Evolutionary conservation across 2,329 filamentous ascomycete genomes (phyloP).

Genomic region (Mycosphaerelloides madeirae): DNA sequence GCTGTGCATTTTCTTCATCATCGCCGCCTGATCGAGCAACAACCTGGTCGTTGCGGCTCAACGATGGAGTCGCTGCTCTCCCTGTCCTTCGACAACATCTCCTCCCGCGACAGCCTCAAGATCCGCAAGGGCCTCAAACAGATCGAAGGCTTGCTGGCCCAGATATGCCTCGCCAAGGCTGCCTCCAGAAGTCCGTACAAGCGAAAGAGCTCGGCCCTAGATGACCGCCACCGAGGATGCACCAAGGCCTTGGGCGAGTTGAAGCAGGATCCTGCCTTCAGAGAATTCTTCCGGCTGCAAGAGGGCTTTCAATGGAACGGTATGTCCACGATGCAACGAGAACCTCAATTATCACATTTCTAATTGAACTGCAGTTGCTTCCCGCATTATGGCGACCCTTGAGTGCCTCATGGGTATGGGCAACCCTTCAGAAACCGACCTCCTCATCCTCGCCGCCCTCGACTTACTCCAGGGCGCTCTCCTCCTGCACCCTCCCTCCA

Average conservation of each 20-base stretch:
- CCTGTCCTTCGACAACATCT: slow-evolving; percentile 92
- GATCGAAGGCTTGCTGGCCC: slow-evolving; percentile 87
- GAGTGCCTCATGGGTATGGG: slow-evolving; percentile 81
- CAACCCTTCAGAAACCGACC: slow-evolving; percentile 75
- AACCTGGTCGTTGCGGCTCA: slow-evolving; percentile 3
- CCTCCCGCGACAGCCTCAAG: slow-evolving; percentile 82
- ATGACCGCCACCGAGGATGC: slow-evolving; percentile 23
- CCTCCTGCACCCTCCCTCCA: slow-evolving; percentile 83
- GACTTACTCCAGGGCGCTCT: slow-evolving; percentile 85
- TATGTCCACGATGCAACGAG: slow-evolving; percentile 31
- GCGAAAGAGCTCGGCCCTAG: slow-evolving; percentile 37
- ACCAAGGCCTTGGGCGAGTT: slow-evolving; percentile 65
- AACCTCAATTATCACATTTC: not conserved
- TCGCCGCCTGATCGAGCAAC: slow-evolving; percentile 4
- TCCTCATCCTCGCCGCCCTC: slow-evolving; percentile 80
- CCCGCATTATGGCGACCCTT: slow-evolving; percentile 77
- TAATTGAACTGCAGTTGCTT: slow-evolving; percentile 56
- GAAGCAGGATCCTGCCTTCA: slow-evolving; percentile 77
- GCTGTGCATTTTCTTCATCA: slow-evolving; percentile 9
- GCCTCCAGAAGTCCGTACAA: slow-evolving; percentile 30
- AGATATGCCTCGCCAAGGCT: slow-evolving; percentile 73
- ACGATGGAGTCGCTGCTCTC: slow-evolving; percentile 86
- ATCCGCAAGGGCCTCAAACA: slow-evolving; percentile 91
- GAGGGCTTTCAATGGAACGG: slow-evolving; percentile 97
- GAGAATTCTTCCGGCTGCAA: slow-evolving; percentile 94